phyloP scores from a whole-genome alignment of 1,284 basidiomycete species.

The Leccinum pachyderme region DNA sequence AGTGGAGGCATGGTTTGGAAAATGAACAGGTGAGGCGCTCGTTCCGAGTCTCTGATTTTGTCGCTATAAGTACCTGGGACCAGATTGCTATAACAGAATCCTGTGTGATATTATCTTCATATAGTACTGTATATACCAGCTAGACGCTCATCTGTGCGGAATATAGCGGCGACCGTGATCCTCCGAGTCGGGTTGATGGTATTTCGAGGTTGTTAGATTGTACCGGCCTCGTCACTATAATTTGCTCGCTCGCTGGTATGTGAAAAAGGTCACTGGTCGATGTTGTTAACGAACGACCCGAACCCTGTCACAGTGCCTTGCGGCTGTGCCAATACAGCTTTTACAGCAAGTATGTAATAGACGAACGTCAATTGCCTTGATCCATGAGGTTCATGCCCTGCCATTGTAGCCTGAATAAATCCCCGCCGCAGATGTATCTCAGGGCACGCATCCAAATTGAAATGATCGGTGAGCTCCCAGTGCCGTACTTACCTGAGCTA shows the following conservation, averaged over 20 bases:
- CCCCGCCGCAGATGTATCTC: not conserved
- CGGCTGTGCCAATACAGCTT: too few species aligned
- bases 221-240: not conserved
- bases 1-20: slow-evolving; percentile 17
- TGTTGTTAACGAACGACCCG: not conserved
- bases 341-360: not conserved
- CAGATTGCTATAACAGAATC: not conserved
- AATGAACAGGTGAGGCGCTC: not conserved
- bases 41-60: not conserved
- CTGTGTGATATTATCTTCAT: not conserved
- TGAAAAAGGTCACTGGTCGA: not conserved
- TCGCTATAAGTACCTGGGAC: not conserved
- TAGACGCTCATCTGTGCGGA: too few species aligned
- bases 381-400: too few species aligned
- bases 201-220: not conserved
- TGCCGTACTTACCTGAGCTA: not conserved
- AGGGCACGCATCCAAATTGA: not conserved
- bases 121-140: too few species aligned
- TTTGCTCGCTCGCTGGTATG: not conserved
- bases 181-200: not conserved
- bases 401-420: not conserved
- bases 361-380: not conserved
- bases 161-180: not conserved
- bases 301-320: not conserved
- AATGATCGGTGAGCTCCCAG: not conserved